Base-by-base conservation (phyloP, 2,329 filamentous ascomycete species). In the Beauveria pseudobassiana region DNA sequence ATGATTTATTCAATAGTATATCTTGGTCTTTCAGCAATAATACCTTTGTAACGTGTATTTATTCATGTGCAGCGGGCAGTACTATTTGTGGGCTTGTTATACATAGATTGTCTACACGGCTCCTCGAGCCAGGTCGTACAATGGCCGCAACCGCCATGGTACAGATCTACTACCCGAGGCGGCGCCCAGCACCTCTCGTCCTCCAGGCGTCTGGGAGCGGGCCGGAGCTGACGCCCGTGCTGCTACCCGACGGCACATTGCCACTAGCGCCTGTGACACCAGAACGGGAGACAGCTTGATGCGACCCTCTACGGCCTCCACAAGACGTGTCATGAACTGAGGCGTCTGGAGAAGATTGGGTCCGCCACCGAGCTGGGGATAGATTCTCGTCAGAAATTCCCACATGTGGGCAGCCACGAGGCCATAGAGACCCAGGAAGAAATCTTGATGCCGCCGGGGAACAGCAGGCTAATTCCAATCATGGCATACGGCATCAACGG, bases 331-430 rank as follows among this genome's bases (percentile, higher is more conserved):
- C 62, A 98, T 75, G 66, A 92, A 86, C 6, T 74, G 72, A 2
- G 95, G 95, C 0, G 92, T 95, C 16, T 81, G 79, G 42, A 97
- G 80, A 54, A 88, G 81, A 70, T 93, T 96, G 57, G 79, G 80
- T 0, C 95, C 95, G 61, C 90, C 90, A 38, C 92, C 93, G 71
- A 95, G 95, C 61, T 90, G 86, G 5, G 95, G 95, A 80, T 92
- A 98, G 48, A 97, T 82, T 54, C 90, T 84, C 2, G 90, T 91
- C 55, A 97, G 74, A 71, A 98, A 99, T 72, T 98, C 90, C 75
- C 91, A 96, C 22, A 95, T 70, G 73, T 99, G 95, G 5, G 93
- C 93, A 14, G 93, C 90, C 49, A 96, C 66, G 12, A 99, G 80
- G n/a, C 95, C 95, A 40, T 85, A 90, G 5, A 85, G 74, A 70